Percentiles rank a stretch among this genome's conserved stretches.
Evolutionary conservation across 441 rosid genomes (phyloP).

Genomic region (Hura crepitans): DNA sequence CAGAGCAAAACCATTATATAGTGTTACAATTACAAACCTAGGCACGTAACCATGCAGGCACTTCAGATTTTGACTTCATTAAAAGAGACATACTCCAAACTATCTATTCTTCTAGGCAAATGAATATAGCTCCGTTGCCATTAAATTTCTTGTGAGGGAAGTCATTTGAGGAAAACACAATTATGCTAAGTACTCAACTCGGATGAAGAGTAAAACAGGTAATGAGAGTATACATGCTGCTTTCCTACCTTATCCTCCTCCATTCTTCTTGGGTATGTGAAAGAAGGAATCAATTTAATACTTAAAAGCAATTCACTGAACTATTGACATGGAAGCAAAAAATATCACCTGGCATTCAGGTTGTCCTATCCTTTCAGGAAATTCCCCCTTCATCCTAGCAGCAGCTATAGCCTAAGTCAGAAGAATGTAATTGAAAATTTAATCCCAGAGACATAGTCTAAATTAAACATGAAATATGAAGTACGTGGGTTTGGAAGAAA

Average conservation of each 20-base stretch:
- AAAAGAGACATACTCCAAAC: not conserved
- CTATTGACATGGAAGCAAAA: conserved; percentile 7
- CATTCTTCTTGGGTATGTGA: too few relatives aligned
- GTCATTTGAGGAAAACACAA: not conserved
- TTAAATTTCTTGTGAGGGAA: not conserved
- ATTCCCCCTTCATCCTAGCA: conserved; percentile 91
- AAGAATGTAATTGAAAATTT: conserved; percentile 23
- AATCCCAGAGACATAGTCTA: conserved; percentile 1
- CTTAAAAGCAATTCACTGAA: not conserved
- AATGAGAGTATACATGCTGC: not conserved
- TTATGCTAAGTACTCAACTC: not conserved
- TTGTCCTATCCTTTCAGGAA: conserved; percentile 91
- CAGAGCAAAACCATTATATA: too few relatives aligned
- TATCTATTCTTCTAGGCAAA: not conserved
- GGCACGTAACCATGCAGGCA: not conserved
- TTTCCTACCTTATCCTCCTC: not conserved
- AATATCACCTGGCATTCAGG: conserved; percentile 90
- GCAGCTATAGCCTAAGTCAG: conserved; percentile 74
- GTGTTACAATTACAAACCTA: not conserved
- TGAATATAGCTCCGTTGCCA: not conserved
- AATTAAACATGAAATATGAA: conserved; percentile 15
- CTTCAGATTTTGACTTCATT: not conserved
- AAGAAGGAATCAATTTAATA: not conserved
- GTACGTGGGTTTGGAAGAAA: not conserved
- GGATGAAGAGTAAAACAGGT: not conserved